Base-by-base conservation (phyloP, 768 basidiomycete species). In the button mushroom (Agaricus bisporus) region DNA sequence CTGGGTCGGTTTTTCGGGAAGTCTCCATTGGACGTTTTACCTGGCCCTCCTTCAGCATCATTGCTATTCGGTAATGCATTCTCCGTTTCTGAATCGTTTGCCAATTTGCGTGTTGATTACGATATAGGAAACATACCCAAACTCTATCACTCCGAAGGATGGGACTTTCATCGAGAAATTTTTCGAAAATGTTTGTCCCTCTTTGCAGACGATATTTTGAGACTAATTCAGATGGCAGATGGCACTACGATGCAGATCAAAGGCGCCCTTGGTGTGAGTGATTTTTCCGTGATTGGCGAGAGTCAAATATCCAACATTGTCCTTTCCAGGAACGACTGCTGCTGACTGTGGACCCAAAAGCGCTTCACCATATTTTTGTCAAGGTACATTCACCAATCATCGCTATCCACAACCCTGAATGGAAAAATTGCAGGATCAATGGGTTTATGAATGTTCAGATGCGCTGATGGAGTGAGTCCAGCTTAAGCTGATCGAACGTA, bases 281-380 rank as follows among this genome's bases (percentile, higher is more conserved):
- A 5, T 17, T 18, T 32, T n/a, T 20, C 26, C 17, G 17, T 42
- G 15, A 26, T 35, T 32, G 18, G 8, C 25, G 22, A n/a, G 41
- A 6, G 6, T n/a, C 12, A 35, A 28, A 15, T 4, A 12, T 4
- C 32, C 42, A 25, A 54, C 3, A 15, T 17, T 5, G n/a, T 15
- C 14, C 38, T 18, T 15, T 25, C 51, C 61, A 68, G 68, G 63
- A 64, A 49, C 60, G 65, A 32, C 60, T 66, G 41, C 60, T 79
- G 7, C 71, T 70, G 53, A 66, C 75, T 0, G 74, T 61, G 47
- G 78, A 79, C 54, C 74, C 77, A 1, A 70, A 66, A 38, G 78
- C 77, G 1, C 54, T 79, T 49, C 68, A 77, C 48, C 70, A 73
- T 51, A 74, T 79, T 20, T 44, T 75, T 18, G 63, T 77, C 14